Evolutionary conservation across 2,329 filamentous ascomycete genomes (phyloP).

Genomic region (Didymella lethalis): DNA sequence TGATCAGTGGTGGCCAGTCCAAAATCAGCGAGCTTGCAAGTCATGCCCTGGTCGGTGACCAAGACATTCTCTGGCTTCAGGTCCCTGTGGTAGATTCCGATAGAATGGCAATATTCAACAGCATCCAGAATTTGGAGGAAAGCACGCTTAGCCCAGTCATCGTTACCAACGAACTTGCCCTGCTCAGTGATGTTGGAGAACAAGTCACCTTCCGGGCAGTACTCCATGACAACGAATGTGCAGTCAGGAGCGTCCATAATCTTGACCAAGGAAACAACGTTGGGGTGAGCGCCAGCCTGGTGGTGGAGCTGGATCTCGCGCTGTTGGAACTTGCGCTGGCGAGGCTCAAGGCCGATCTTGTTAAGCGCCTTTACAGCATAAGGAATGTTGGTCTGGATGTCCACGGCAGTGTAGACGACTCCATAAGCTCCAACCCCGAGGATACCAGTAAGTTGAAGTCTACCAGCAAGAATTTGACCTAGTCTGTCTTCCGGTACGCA

Average conservation of each 20-base stretch:
- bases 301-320: constrained; percentile 93
- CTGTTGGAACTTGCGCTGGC: constrained; percentile 89
- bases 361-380: constrained; percentile 98
- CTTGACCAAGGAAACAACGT: constrained; percentile 92
- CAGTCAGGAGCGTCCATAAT: constrained; percentile 92
- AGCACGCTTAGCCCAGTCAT: constrained; percentile 82
- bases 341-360: constrained; percentile 88
- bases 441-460: constrained; percentile 82
- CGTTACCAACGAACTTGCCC: constrained; percentile 91
- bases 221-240: constrained; percentile 96
- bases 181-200: constrained; percentile 98
- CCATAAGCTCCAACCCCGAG: constrained; percentile 95
- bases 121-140: constrained; percentile 97
- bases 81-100: constrained; percentile 96
- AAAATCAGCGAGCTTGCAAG: constrained; percentile 96
- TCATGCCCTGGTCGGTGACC: constrained; percentile 85
- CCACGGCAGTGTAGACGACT: constrained; percentile 89
- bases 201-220: constrained; percentile 94
- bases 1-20: constrained; percentile 87
- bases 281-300: constrained; percentile 84
- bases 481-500: constrained; percentile 79
- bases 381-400: constrained; percentile 78
- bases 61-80: constrained; percentile 98
- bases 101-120: constrained; percentile 90
- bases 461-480: constrained; percentile 81